Conservation (phyloP, 345 rosid species). For the Ceriops zippeliana region DNA sequence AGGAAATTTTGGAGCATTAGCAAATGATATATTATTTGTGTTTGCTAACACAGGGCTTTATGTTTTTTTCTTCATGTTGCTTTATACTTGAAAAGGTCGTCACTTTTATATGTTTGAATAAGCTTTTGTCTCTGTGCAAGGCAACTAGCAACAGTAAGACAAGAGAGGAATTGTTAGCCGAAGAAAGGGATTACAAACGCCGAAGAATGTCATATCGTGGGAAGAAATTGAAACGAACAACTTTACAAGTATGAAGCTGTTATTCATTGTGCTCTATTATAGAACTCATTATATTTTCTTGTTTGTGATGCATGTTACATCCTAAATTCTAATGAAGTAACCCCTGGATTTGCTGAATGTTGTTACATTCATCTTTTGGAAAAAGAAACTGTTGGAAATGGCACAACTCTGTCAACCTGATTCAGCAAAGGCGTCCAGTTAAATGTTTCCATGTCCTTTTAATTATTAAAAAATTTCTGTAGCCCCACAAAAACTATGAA, state of each 20-base stretch:
- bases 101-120: not conserved
- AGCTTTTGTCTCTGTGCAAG: conserved; percentile 28
- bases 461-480: not conserved
- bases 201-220: conserved; percentile 96
- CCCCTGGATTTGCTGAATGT: no score
- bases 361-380: not conserved
- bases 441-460: not conserved
- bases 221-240: conserved; percentile 81
- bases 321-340: not conserved
- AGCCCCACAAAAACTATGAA: no score
- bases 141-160: conserved; percentile 64
- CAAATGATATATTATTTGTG: not conserved
- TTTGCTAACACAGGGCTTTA: not conserved
- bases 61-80: not conserved
- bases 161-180: conserved; percentile 82
- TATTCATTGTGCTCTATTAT: conserved; percentile 4
- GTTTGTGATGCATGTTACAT: not conserved
- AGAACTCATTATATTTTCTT: not conserved
- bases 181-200: conserved; percentile 97
- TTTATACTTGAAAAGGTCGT: not conserved
- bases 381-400: not conserved
- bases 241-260: conserved; percentile 47
- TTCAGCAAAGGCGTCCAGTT: not conserved
- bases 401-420: not conserved
- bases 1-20: not conserved